phyloP scores from a whole-genome alignment of 1,284 basidiomycete species.

The Acaromyces ingoldii region DNA sequence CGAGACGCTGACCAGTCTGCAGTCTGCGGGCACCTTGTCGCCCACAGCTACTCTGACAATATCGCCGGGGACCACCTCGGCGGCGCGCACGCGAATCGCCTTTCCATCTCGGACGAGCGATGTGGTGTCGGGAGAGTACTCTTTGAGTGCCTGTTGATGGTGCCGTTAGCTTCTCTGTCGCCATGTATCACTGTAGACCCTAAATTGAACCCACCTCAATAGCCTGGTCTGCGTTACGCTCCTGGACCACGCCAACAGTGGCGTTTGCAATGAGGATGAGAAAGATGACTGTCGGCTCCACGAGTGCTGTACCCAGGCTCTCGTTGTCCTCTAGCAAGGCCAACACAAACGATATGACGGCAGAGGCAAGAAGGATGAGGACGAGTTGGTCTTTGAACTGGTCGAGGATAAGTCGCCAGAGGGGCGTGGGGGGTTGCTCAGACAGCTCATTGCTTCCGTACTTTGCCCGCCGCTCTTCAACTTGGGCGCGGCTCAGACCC shows the following conservation, averaged over 20 bases:
- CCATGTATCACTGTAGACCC: not conserved
- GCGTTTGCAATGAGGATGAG: slow-evolving; percentile 50
- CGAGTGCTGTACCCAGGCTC: slow-evolving; percentile 42
- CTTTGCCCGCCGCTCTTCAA: slow-evolving; percentile 19
- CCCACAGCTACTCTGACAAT: slow-evolving; percentile 45
- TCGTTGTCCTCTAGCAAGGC: slow-evolving; percentile 42
- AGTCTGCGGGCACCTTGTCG: slow-evolving; percentile 50
- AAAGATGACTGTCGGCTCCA: slow-evolving; percentile 50
- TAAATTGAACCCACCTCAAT: slow-evolving; percentile 26
- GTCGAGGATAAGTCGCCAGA: slow-evolving; percentile 89
- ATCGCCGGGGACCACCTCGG: slow-evolving; percentile 47
- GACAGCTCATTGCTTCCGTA: slow-evolving; percentile 59
- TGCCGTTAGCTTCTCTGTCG: not conserved
- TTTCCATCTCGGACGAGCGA: slow-evolving; percentile 37
- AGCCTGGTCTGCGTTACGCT: slow-evolving; percentile 49
- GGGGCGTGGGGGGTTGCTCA: slow-evolving; percentile 79
- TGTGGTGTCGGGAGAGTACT: slow-evolving; percentile 46
- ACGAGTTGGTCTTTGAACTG: slow-evolving; percentile 67
- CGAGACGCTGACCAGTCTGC: slow-evolving; percentile 43
- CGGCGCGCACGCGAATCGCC: slow-evolving; percentile 27
- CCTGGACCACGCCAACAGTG: slow-evolving; percentile 49
- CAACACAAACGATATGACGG: slow-evolving; percentile 47
- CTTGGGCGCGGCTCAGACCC: slow-evolving; percentile 40
- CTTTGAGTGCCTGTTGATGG: slow-evolving; percentile 29
- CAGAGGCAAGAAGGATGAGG: slow-evolving; percentile 46